Base-by-base conservation (phyloP, 768 basidiomycete genomes). In the Russula brevipes region DNA sequence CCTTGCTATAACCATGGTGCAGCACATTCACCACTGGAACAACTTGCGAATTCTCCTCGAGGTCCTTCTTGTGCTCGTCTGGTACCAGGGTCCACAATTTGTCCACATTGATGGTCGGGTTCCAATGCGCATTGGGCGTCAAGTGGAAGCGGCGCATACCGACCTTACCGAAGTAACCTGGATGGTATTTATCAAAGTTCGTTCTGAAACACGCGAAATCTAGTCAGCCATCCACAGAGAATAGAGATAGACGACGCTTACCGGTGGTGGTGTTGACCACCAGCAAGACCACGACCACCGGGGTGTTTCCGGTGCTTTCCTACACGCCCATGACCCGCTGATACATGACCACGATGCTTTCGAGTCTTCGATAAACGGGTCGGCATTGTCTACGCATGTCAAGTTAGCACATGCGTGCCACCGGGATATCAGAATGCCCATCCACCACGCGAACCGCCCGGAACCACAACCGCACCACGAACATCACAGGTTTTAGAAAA, bases 221-320 rank as follows among this genome's bases (percentile, higher is more conserved):
- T 51, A 33, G 44, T 56, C 38, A 54, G 36, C 14, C 16, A 6
- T 19, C n/a, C 12, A 7, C 5, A 59, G 19, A 30, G 5, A 24
- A 17, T 24, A 55, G 14, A 53, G 30, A 46, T 19, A 36, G 6
- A 53, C 16, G 6, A 50, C 51, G 81, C 89, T 72, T 73, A 92
- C 91, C 91, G 82, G 87, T 99, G 97, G 84, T 99, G 97, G 81
- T 98, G 96, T 80, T 87, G 83, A 86, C 97, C 97, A 93, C 97
- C 97, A 81, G 94, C 93, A 74, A 98, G 91, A 97, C 97, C 97
- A 79, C 97, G 93, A 91, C 97, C 97, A 82, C 97, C 97, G 60
- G 97, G 97, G 76, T 98, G 96, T 80, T 98, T 98, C 78, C 97
- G 91, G 86, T 99, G 97, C 86, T 98, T 98, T 71, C 97, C 97